These are phyloP conservation scores for Phytophthora citricola DNA, from an alignment of 352 stramenopile genomes.

Conservation along the genomic window DNA sequence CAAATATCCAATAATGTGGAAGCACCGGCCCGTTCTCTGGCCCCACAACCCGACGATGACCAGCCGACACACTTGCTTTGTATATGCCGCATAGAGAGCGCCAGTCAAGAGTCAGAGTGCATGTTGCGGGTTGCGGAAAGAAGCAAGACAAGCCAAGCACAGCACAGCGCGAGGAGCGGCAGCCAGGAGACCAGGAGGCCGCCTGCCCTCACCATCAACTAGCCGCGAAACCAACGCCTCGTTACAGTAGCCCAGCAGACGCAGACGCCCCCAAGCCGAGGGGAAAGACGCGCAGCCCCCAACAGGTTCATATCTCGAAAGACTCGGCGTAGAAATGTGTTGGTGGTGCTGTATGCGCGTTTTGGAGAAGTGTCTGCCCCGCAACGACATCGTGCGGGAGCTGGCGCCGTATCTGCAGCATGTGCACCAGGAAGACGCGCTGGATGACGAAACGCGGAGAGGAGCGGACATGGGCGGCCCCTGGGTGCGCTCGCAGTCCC, in stretches of 20 bases:
- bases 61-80: conserved; percentile 11
- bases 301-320: not conserved
- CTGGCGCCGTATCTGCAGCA: conserved; percentile 88
- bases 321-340: conserved; percentile 42
- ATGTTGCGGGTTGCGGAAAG: conserved; percentile 34
- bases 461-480: conserved; percentile 46
- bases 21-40: conserved; percentile 29
- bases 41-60: conserved; percentile 24
- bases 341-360: conserved; percentile 92
- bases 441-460: conserved; percentile 62
- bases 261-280: not conserved
- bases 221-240: not conserved
- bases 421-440: conserved; percentile 73
- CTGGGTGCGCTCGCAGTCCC: conserved; percentile 56
- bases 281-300: not conserved
- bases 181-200: conserved; percentile 7
- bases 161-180: conserved; percentile 13
- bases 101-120: conserved; percentile 31
- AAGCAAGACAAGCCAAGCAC: conserved; percentile 9
- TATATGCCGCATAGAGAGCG: conserved; percentile 37
- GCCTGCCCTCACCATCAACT: not conserved
- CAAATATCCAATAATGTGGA: conserved; percentile 6
- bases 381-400: conserved; percentile 89
- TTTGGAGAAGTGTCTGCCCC: conserved; percentile 84
- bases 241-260: not conserved